These are phyloP conservation scores for Priceomyces melissophilus DNA, from an alignment of 805 yeast genomes.

Conservation along the genomic window DNA sequence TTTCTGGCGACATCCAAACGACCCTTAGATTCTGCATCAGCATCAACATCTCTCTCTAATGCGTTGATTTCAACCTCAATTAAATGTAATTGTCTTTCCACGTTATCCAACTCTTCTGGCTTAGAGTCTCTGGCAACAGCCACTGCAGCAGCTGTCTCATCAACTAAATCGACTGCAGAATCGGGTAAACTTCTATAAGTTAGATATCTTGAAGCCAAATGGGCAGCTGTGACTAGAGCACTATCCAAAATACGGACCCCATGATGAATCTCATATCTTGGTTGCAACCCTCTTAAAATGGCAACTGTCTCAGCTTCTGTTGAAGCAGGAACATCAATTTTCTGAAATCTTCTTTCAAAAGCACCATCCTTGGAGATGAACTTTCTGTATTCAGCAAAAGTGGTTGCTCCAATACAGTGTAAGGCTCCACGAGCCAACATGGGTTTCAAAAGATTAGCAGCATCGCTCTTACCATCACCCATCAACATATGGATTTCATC, in stretches of 20 bases:
- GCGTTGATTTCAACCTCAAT: constrained; percentile 96
- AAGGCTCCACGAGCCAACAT: constrained; percentile 94
- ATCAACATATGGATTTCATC: constrained; percentile 99
- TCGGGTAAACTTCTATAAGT: constrained; percentile 93
- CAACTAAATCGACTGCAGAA: constrained; percentile 90
- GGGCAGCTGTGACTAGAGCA: constrained; percentile 91
- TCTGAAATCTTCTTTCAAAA: constrained; percentile 96
- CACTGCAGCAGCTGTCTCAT: constrained; percentile 90
- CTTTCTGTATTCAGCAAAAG: constrained; percentile 90
- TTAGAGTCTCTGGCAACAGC: constrained; percentile 98
- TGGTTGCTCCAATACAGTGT: constrained; percentile 98
- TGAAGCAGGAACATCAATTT: constrained; percentile 93
- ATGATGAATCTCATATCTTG: constrained; percentile 89
- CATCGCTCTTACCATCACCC: constrained; percentile 99
- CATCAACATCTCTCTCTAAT: constrained; percentile 89
- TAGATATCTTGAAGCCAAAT: constrained; percentile 83
- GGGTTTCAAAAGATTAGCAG: constrained; percentile 94
- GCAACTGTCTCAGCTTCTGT: constrained; percentile 91
- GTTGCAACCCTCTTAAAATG: constrained; percentile 91
- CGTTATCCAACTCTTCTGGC: constrained; percentile 92
- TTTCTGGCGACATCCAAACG: constrained; percentile 76
- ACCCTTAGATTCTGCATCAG: constrained; percentile 79
- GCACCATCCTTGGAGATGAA: constrained; percentile 97
- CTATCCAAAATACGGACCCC: constrained; percentile 94
- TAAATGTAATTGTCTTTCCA: constrained; percentile 89